Evolutionary conservation across 306 rosid species (phyloP), one percentile per base, ranked within the genome.

Genomic region (Acacia crassicarpa): DNA sequence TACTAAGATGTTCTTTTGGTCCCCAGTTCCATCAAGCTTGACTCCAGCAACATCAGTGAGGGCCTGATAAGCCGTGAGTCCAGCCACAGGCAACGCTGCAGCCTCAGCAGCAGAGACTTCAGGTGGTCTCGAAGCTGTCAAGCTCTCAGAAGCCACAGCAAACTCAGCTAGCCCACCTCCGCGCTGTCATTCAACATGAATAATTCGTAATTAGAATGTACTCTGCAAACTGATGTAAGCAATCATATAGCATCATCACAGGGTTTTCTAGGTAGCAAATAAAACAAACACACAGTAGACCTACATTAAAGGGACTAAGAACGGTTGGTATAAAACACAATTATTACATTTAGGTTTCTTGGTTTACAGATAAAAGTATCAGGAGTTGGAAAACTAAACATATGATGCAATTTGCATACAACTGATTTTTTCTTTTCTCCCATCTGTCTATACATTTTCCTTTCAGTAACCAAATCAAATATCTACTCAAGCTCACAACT

Each of bases 151-250:
- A 8, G 88, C 86, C 68, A 86, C 89, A 19, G 80, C 87, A 81
- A 65, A 93, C 78, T 89, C 89, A 8, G 96, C 92, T 32, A 93
- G 75, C 69, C 94, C 97, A 73, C 97, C 95, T 80, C 92, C 97
- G 35, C 78, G 46, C 97, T 92, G 82, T 76, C 84, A 88, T 75
- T 53, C 81, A 80, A 70, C 56, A 78, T 11, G 70, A 23, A 77
- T 46, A 38, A 16, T 58, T 53, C 53, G 33, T 30, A 5, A 65
- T 65, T 65, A 65, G 4, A 65, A 65, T 27, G 16, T 12, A 25
- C 8, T 11, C 8, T 54, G 25, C 20, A 54, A 20, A 54, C 62
- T 54, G 9, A 19, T 19, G 23, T 30, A 27, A 12, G 46, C 53
- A 78, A 74, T 41, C 38, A 30, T n/a, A 61, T 70, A 59, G 16